Evolutionary conservation across 306 rosid species (phyloP).

Genomic region (Rubus idaeus): DNA sequence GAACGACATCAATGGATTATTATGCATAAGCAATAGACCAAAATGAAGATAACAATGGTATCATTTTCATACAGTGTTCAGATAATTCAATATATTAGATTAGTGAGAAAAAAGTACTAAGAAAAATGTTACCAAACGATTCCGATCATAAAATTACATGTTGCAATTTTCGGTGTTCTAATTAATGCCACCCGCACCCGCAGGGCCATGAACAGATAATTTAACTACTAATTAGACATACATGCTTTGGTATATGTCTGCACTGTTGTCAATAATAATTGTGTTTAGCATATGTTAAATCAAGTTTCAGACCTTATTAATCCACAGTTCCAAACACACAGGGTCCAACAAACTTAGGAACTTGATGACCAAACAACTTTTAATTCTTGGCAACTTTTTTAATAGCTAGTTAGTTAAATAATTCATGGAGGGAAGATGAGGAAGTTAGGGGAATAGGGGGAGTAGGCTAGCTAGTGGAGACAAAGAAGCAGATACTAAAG

Average conservation of each 20-base stretch:
- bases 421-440: constrained; percentile 9
- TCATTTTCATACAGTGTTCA: background rate
- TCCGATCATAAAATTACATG: background rate
- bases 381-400: background rate
- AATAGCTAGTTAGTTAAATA: background rate
- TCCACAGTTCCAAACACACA: constrained; percentile 5
- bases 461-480: constrained; percentile 13
- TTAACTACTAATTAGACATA: background rate
- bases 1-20: background rate
- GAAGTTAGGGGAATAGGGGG: background rate
- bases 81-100: background rate
- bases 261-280: background rate
- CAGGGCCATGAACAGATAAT: background rate
- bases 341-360: constrained; percentile 18
- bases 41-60: background rate
- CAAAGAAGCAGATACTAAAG: constrained; percentile 19
- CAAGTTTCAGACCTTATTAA: background rate
- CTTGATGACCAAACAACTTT: constrained; percentile 6
- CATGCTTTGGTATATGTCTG: background rate
- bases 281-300: background rate
- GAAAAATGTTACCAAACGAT: background rate
- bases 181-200: background rate
- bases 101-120: background rate
- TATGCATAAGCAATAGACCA: background rate
- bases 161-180: background rate